Conservation (phyloP, 2,329 filamentous ascomycete species). For the Colletotrichum tabaci region DNA sequence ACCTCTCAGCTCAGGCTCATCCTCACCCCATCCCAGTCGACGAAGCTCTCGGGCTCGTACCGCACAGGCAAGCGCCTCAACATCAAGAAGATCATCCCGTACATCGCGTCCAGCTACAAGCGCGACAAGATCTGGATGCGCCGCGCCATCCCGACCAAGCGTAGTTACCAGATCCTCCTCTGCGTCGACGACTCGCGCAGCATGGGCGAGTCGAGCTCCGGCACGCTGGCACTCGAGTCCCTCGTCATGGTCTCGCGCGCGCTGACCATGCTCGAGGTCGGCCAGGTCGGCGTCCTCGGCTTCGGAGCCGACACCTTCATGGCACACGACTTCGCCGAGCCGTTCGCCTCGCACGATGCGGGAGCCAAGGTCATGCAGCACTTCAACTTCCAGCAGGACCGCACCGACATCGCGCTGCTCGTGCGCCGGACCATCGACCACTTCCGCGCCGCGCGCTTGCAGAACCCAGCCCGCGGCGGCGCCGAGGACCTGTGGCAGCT, state of each 20-base stretch:
- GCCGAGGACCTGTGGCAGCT: constrained; percentile 91
- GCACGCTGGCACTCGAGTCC: constrained; percentile 90
- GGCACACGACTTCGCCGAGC: constrained; percentile 86
- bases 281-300: constrained; percentile 90
- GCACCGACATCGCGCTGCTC: constrained; percentile 87
- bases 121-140: constrained; percentile 99
- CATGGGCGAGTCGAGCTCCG: constrained; percentile 87
- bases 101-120: constrained; percentile 98
- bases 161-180: constrained; percentile 96
- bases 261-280: constrained; percentile 92
- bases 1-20: constrained; percentile 97
- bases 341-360: constrained; percentile 83
- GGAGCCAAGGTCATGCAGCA: constrained; percentile 87
- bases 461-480: constrained; percentile 63
- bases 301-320: constrained; percentile 89
- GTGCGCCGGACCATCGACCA: constrained; percentile 83
- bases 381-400: constrained; percentile 87
- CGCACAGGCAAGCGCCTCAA: constrained; percentile 98
- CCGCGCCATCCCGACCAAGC: constrained; percentile 89
- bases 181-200: constrained; percentile 96
- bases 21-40: constrained; percentile 92
- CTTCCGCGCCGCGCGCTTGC: constrained; percentile 82
- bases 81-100: constrained; percentile 99
- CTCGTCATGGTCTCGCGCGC: constrained; percentile 91
- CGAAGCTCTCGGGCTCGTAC: constrained; percentile 96